A percentile compares a stretch with the other conserved stretches of the same genome.
These are phyloP conservation scores for Colletotrichum sp. DNA, from an alignment of 2,329 filamentous ascomycete genomes.

Conservation along the genomic window DNA sequence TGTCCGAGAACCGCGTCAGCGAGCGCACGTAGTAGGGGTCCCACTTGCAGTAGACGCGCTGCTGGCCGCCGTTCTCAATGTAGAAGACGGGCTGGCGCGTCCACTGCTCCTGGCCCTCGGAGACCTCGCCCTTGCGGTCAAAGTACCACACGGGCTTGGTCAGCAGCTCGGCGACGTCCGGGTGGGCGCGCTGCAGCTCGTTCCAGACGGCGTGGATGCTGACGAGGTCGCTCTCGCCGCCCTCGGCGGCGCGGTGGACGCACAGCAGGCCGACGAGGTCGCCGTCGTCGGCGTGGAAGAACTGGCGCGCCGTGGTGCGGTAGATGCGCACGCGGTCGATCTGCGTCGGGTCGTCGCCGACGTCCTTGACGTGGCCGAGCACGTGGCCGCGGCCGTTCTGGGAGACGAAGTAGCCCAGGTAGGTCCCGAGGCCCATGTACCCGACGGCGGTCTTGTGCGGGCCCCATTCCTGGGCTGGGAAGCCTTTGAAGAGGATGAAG, in stretches of 20 bases:
- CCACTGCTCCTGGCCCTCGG: slow-evolving; percentile 75
- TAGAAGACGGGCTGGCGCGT: slow-evolving; percentile 78
- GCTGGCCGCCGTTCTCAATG: slow-evolving; percentile 70
- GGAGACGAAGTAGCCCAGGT: slow-evolving; percentile 86
- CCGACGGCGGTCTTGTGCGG: slow-evolving; percentile 81
- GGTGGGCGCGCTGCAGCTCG: slow-evolving; percentile 73
- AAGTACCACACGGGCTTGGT: slow-evolving; percentile 88
- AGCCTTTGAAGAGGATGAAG: slow-evolving; percentile 87
- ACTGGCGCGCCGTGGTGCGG: slow-evolving; percentile 83
- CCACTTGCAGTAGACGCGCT: slow-evolving; percentile 82
- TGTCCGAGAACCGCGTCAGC: slow-evolving; percentile 74
- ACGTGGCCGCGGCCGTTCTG: slow-evolving; percentile 88
- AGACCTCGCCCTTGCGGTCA: slow-evolving; percentile 86
- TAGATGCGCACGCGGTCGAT: slow-evolving; percentile 92
- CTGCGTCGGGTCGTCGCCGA: slow-evolving; percentile 80
- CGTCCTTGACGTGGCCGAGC: slow-evolving; percentile 87
- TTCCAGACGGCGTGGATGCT: slow-evolving; percentile 85
- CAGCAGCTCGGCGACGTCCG: slow-evolving; percentile 78
- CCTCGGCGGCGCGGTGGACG: slow-evolving; percentile 77
- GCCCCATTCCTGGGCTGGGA: slow-evolving; percentile 79
- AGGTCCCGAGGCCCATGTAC: slow-evolving; percentile 89
- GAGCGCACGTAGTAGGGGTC: slow-evolving; percentile 88
- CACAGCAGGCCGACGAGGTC: slow-evolving; percentile 87
- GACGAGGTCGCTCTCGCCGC: slow-evolving; percentile 84
- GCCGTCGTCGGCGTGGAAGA: slow-evolving; percentile 83